Evolutionary conservation across 2,329 filamentous ascomycete species (phyloP).

Genomic region (Cordyceps javanica): DNA sequence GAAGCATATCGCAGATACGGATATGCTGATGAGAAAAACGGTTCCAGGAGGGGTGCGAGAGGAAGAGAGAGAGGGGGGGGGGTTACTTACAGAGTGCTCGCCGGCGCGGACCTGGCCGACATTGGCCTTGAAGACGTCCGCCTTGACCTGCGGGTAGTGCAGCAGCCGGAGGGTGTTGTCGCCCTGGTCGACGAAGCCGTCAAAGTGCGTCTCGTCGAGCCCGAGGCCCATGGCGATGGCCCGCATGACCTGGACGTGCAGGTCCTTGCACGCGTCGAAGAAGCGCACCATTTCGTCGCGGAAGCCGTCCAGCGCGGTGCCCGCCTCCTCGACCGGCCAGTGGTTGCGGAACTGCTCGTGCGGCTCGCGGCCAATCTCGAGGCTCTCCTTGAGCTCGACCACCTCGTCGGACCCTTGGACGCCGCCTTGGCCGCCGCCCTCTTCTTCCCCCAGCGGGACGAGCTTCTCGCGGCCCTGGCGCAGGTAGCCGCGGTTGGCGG

Average conservation of each 20-base stretch:
- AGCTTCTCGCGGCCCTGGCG: constrained; percentile 66
- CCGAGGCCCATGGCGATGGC: constrained; percentile 80
- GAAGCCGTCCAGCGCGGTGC: constrained; percentile 48
- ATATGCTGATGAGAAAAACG: too few relatives aligned
- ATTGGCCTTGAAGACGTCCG: constrained; percentile 58
- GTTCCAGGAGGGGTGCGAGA: too few relatives aligned
- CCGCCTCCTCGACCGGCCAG: constrained; percentile 56
- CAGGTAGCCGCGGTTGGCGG: constrained; percentile 70
- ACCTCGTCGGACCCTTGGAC: constrained; percentile 19
- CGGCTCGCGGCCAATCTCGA: constrained; percentile 58
- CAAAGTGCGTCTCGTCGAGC: constrained; percentile 67
- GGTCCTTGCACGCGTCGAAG: constrained; percentile 62
- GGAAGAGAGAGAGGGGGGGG: not conserved
- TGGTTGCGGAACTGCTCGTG: constrained; percentile 62
- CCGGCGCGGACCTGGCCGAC: constrained; percentile 69
- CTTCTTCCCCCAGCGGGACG: constrained; percentile 25
- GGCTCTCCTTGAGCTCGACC: constrained; percentile 61
- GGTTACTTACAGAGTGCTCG: constrained; percentile 55
- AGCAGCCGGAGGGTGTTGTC: constrained; percentile 69
- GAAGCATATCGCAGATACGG: too few relatives aligned
- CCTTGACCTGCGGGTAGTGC: constrained; percentile 67
- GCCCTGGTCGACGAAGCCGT: constrained; percentile 61
- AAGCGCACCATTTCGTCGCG: constrained; percentile 69
- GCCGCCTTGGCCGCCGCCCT: constrained; percentile 33
- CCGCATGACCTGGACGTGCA: constrained; percentile 76